Conservation (phyloP, 2,329 filamentous ascomycete genomes). For the Ophidiomyces ophidiicola region DNA sequence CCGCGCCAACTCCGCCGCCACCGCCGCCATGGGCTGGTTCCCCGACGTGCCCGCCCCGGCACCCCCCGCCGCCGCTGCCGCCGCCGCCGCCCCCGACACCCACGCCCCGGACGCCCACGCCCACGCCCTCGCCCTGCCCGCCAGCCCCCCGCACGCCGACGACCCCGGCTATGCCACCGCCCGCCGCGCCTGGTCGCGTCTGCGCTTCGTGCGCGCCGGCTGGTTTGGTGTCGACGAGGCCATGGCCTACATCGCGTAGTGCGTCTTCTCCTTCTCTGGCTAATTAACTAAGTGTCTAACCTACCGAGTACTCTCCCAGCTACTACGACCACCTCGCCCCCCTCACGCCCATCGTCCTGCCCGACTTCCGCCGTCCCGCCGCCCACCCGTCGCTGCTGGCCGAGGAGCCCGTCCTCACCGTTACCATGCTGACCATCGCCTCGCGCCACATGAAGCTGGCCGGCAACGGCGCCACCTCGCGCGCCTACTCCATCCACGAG, state of each 20-base stretch:
- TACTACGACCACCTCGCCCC: slow-evolving; percentile 89
- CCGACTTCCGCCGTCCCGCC: slow-evolving; percentile 72
- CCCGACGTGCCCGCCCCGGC: slow-evolving; percentile 2
- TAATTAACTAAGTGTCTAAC: slow-evolving; percentile 10
- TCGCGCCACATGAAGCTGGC: slow-evolving; percentile 73
- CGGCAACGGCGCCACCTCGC: slow-evolving; percentile 67
- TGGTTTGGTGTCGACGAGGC: slow-evolving; percentile 94
- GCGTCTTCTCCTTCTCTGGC: slow-evolving; percentile 27
- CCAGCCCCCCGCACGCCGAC: slow-evolving; percentile 18
- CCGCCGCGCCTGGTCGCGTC: slow-evolving; percentile 75
- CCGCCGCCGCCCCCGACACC: slow-evolving; percentile 10
- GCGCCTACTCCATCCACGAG: slow-evolving; percentile 85
- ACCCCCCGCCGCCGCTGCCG: slow-evolving; percentile 12
- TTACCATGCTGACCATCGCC: slow-evolving; percentile 81
- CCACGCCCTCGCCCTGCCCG: slow-evolving; percentile 7
- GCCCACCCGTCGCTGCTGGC: slow-evolving; percentile 69
- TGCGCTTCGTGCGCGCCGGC: slow-evolving; percentile 88
- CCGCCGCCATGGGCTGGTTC: slow-evolving; percentile 14
- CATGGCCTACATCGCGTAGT: slow-evolving; percentile 89
- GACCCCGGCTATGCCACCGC: slow-evolving; percentile 47
- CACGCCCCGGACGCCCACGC: no score
- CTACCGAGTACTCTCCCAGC: slow-evolving; percentile 32
- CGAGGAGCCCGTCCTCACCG: slow-evolving; percentile 83
- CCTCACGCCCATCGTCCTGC: slow-evolving; percentile 83
- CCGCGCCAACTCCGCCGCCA: slow-evolving; percentile 11